phyloP scores from a whole-genome alignment of 495 filamentous ascomycete species.

The Lichina pygmaea region DNA sequence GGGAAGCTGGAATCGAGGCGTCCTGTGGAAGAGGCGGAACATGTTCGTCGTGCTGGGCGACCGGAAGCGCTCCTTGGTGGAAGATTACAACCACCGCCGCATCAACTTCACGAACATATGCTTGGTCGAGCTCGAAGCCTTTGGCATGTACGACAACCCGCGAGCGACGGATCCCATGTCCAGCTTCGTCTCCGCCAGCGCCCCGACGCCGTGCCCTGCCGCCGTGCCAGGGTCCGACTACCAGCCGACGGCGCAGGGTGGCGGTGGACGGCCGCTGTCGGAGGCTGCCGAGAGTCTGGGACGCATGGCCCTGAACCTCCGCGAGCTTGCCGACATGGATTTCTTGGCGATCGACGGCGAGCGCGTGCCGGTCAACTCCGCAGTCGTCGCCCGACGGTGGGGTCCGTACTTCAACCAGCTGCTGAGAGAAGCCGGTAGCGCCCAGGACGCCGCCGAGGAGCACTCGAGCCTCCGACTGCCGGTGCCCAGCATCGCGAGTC shows the following conservation, averaged over 20 bases:
- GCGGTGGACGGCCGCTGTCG: slow-evolving; percentile 37
- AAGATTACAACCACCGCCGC: slow-evolving; percentile 91
- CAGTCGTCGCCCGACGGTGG: slow-evolving; percentile 67
- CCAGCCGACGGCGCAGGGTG: neutral
- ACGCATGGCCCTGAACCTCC: slow-evolving; percentile 44
- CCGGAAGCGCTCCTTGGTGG: slow-evolving; percentile 74
- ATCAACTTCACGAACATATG: slow-evolving; percentile 95
- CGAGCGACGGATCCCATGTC: slow-evolving; percentile 48
- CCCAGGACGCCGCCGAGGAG: slow-evolving; percentile 19
- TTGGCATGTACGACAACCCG: slow-evolving; percentile 89
- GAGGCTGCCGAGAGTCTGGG: slow-evolving; percentile 61
- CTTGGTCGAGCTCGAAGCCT: slow-evolving; percentile 88
- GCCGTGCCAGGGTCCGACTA: slow-evolving; percentile 9
- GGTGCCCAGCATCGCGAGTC: slow-evolving; percentile 11
- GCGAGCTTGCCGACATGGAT: slow-evolving; percentile 92
- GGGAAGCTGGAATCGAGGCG: slow-evolving; percentile 88
- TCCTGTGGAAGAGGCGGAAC: slow-evolving; percentile 79
- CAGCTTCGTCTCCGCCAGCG: slow-evolving; percentile 54
- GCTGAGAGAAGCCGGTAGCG: slow-evolving; percentile 42
- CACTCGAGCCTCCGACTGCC: slow-evolving; percentile 10
- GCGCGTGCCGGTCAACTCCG: slow-evolving; percentile 76
- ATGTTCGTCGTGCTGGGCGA: slow-evolving; percentile 88
- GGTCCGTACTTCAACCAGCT: slow-evolving; percentile 86
- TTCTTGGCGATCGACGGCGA: slow-evolving; percentile 74
- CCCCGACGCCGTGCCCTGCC: slow-evolving; percentile 32